A percentile compares a stretch with the other conserved stretches of the same genome.
Evolutionary conservation across 108 stramenopile species (phyloP).

Genomic region (Nitzschia sp.): DNA sequence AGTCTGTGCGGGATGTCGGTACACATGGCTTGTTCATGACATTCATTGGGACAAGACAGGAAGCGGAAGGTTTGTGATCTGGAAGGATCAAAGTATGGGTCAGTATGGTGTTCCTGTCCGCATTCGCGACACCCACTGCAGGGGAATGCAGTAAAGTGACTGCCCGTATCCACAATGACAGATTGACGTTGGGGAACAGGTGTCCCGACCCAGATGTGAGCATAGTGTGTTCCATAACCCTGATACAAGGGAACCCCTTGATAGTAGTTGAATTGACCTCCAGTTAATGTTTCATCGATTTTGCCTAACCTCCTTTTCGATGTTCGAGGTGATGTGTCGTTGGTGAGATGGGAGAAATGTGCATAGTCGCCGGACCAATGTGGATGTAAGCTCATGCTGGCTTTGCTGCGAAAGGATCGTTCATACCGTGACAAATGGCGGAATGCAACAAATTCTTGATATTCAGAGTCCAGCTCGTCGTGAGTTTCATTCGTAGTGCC

Average conservation of each 20-base stretch:
- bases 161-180: constrained; percentile 94
- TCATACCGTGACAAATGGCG: constrained; percentile 57
- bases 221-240: constrained; percentile 92
- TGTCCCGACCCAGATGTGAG: constrained; percentile 88
- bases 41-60: constrained; percentile 57
- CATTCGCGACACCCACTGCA: constrained; percentile 79
- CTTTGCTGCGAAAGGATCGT: constrained; percentile 23
- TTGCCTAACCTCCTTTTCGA: background rate
- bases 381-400: constrained; percentile 19
- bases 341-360: background rate
- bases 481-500: background rate
- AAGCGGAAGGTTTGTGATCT: constrained; percentile 54
- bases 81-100: constrained; percentile 82
- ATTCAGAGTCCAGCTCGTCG: background rate
- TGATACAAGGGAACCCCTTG: constrained; percentile 56
- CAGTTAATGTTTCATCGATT: background rate
- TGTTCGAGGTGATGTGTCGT: background rate
- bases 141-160: constrained; percentile 92
- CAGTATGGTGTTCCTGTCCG: constrained; percentile 88
- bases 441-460: constrained; percentile 36
- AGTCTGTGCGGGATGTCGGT: background rate
- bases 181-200: constrained; percentile 88
- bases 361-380: constrained; percentile 48
- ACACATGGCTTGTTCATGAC: constrained; percentile 28
- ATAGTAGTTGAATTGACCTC: constrained; percentile 38